These are phyloP conservation scores for Leptographium flavum DNA, from an alignment of 2,329 filamentous ascomycete genomes.

Conservation along the genomic window DNA sequence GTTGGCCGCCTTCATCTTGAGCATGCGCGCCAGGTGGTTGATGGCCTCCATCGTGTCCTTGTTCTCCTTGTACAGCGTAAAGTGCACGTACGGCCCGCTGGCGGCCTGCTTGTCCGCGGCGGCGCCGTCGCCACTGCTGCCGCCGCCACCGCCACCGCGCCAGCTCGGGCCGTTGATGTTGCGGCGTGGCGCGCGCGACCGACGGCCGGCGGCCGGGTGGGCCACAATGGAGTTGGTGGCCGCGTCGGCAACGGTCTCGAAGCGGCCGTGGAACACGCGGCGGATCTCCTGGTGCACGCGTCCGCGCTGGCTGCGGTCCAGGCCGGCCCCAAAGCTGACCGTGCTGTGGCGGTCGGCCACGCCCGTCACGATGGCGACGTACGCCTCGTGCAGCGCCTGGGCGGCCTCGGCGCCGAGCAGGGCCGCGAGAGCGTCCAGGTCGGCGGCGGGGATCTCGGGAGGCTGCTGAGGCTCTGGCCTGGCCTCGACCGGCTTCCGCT, in stretches of 20 bases:
- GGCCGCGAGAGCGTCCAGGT: conserved; percentile 21
- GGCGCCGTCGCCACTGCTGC: conserved; percentile 8
- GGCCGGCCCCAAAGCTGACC: conserved; percentile 25
- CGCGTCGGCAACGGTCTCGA: conserved; percentile 57
- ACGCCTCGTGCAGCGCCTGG: conserved; percentile 26
- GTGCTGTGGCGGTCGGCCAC: conserved; percentile 15
- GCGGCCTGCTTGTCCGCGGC: background rate
- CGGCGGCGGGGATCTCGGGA: conserved; percentile 14
- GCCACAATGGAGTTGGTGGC: conserved; percentile 48
- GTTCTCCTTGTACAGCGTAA: conserved; percentile 92
- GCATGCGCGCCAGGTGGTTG: conserved; percentile 56
- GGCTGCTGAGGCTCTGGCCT: background rate
- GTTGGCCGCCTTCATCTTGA: conserved; percentile 60
- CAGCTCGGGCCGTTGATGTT: background rate
- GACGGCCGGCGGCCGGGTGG: conserved; percentile 5
- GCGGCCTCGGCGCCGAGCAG: conserved; percentile 26
- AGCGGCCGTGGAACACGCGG: conserved; percentile 60
- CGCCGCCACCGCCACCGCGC: conserved; percentile 1
- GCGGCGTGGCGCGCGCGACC: conserved; percentile 11
- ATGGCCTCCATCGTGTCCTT: conserved; percentile 91
- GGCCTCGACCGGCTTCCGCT: background rate
- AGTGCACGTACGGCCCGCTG: conserved; percentile 68
- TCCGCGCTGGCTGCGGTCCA: conserved; percentile 30
- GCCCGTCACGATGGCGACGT: conserved; percentile 20
- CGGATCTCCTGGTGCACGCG: conserved; percentile 50